Conservation (phyloP, 2,329 filamentous ascomycete species). For the Diaporthe sp. region DNA sequence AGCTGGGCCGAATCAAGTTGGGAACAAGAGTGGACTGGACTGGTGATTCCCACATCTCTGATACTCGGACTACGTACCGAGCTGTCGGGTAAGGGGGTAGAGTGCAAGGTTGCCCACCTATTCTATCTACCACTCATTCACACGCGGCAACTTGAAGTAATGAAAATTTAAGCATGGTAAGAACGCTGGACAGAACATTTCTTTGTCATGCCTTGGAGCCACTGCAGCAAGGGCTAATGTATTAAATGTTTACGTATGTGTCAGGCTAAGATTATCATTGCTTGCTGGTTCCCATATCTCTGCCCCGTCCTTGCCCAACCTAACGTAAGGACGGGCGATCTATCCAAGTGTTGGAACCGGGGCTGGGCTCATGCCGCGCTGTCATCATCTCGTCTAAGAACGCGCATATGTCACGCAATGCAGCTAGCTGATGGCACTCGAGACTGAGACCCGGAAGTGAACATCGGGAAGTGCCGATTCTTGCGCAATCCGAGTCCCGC, state of each 20-base stretch:
- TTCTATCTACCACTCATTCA: neutral
- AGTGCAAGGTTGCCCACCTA: neutral
- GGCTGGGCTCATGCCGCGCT: neutral
- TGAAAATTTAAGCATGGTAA: neutral
- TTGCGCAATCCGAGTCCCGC: neutral
- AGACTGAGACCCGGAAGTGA: neutral
- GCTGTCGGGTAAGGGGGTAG: neutral
- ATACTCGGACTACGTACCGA: neutral
- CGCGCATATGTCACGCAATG: neutral
- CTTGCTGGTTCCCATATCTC: neutral
- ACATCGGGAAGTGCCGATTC: neutral
- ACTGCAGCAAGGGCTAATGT: slow-evolving; percentile 34
- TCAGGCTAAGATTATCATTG: slow-evolving; percentile 32
- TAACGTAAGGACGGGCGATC: neutral
- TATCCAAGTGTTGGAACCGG: slow-evolving; percentile 24
- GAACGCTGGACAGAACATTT: neutral
- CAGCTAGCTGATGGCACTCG: neutral
- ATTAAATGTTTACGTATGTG: slow-evolving; percentile 38
- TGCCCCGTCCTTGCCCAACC: slow-evolving; percentile 3
- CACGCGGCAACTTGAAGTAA: neutral
- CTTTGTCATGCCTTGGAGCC: no score
- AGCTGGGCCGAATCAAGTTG: neutral
- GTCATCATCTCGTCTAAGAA: neutral
- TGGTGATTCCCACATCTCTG: neutral
- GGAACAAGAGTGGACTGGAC: neutral